These are phyloP conservation scores for Podospora sp. DNA, from an alignment of 495 filamentous ascomycete genomes.

Conservation along the genomic window DNA sequence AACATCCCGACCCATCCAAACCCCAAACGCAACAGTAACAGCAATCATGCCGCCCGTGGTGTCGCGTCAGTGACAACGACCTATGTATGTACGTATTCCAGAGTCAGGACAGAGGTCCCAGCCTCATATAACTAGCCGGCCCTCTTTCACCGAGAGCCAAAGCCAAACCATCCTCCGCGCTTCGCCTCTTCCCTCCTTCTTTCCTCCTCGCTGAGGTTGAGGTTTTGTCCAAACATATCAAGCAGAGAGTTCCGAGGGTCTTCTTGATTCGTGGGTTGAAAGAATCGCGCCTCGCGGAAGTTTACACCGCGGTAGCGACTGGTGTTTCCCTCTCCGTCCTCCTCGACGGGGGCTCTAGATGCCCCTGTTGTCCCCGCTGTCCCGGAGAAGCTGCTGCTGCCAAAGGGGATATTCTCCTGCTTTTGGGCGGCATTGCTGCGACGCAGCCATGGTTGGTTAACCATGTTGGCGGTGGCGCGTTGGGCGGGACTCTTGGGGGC, in stretches of 20 bases:
- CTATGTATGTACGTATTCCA: neutral
- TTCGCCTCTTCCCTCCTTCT: neutral
- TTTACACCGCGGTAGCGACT: neutral
- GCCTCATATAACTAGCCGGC: neutral
- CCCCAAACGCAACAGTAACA: neutral
- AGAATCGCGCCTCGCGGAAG: slow-evolving; percentile 27
- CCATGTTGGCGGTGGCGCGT: slow-evolving; percentile 59
- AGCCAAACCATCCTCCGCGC: slow-evolving; percentile 4
- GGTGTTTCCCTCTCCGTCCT: neutral
- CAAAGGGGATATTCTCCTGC: neutral
- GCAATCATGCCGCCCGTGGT: neutral
- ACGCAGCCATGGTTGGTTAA: slow-evolving; percentile 51
- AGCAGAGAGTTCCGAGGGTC: slow-evolving; percentile 26
- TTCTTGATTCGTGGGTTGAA: slow-evolving; percentile 21
- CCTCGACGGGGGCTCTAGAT: slow-evolving; percentile 26
- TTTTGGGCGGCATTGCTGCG: slow-evolving; percentile 38
- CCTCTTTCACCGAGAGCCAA: neutral
- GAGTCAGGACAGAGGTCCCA: neutral
- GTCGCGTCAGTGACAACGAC: neutral
- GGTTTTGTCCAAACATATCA: slow-evolving; percentile 26
- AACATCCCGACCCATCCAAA: neutral
- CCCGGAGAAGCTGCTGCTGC: neutral
- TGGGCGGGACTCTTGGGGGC: slow-evolving; percentile 67
- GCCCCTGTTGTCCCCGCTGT: neutral
- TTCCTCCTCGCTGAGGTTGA: slow-evolving; percentile 13